Evolutionary conservation across 1,284 basidiomycete species (phyloP), one percentile per base, ranked within the genome.

Genomic region (Ustilago shanxiensis): DNA sequence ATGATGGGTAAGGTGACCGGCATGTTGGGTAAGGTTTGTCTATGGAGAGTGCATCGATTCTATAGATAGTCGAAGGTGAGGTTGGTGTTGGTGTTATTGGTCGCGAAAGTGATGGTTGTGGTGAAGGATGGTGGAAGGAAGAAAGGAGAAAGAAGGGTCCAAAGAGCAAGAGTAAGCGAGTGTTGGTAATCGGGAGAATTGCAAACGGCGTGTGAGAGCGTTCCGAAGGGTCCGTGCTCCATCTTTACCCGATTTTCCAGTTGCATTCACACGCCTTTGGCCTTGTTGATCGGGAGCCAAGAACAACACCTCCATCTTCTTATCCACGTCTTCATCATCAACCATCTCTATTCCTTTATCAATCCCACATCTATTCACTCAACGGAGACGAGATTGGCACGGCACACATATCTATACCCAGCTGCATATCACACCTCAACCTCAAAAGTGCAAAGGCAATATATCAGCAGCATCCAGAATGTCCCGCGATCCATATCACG

Each of bases 401-500:
- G 11, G 31, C 31, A 33, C 31, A 33, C 31, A 33, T 11, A 33
- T 33, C 31, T n/a, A n/a, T n/a, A n/a, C n/a, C n/a, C n/a, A n/a
- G n/a, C n/a, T n/a, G n/a, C n/a, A n/a, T n/a, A n/a, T n/a, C n/a
- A n/a, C n/a, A n/a, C n/a, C n/a, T n/a, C n/a, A n/a, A n/a, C n/a
- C n/a, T n/a, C n/a, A n/a, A n/a, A n/a, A n/a, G n/a, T n/a, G n/a
- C n/a, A n/a, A n/a, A n/a, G n/a, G n/a, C n/a, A n/a, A n/a, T n/a
- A n/a, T n/a, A n/a, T n/a, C n/a, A n/a, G n/a, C n/a, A n/a, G n/a
- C 14, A 39, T 6, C 18, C 13, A 44, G 7, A 2, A 85, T 85
- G 83, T 74, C 83, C 2, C 55, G 73, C 33, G 84, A 85, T 68
- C 83, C 84, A 18, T 85, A 84, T 47, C 82, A 84, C 63, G 83